Base-by-base conservation (phyloP, 345 rosid species). In the Turnera subulata region DNA sequence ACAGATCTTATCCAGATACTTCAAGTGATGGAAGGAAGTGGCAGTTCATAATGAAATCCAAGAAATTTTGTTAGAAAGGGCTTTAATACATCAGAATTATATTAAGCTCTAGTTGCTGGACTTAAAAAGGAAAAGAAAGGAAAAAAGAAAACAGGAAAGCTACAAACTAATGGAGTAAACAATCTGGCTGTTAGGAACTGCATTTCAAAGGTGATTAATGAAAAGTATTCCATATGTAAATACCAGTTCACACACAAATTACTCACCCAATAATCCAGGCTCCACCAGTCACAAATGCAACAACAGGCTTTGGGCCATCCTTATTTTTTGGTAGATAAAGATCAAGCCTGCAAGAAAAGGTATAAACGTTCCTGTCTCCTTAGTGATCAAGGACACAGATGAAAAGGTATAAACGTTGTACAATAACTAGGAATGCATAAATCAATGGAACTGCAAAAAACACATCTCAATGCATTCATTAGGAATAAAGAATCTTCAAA, bases 231-330 rank as follows among this genome's bases (percentile, higher is more conserved):
- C 29, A 37, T 59, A 25, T 22, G 5, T 50, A 50, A 51, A 42
- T 9, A 59, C 1, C 52, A 12, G 40, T 38, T 50, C 45, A 39
- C 18, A 62, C 48, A 32, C 22, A 55, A 43, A 50, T 26, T 8
- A 72, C 91, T 82, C 63, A 87, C 99, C 99, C 99, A 71, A 93
- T 89, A 65, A 93, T 87, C 96, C 97, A 93, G 54, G 97, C 96
- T 71, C 99, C 99, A 29, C 99, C 97, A 18, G 97, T 89, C 55
- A 93, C 67, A 78, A 93, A 93, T 19, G 96, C 97, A 67, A 89
- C 85, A 20, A 89, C 95, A 15, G 97, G 99, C 73, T 82, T 93
- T 56, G 83, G 85, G 40, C 90, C 85, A 66, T 78, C 72, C 29
- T 53, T 66, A 68, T 73, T 77, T 63, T 82, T 84, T 11, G 99